Conservation (phyloP, 2,329 filamentous ascomycete species). For the Penicillium sp. region DNA sequence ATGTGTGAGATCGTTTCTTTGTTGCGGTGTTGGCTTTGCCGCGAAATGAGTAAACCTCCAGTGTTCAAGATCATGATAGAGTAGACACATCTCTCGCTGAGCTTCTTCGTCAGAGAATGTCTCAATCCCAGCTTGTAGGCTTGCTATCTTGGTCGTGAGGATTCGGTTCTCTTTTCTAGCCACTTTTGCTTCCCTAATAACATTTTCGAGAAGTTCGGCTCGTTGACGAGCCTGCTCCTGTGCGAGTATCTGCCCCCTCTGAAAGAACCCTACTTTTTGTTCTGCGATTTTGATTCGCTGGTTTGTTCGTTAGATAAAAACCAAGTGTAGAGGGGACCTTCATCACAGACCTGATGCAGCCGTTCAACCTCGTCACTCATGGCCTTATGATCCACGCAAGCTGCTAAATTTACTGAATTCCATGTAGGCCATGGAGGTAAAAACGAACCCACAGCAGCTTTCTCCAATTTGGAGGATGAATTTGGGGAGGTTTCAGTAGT, state of each 20-base stretch:
- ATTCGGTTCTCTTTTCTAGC: slow-evolving; percentile 1
- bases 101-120: slow-evolving; percentile 16
- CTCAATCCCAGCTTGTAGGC: slow-evolving; percentile 4
- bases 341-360: neutral
- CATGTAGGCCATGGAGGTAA: neutral
- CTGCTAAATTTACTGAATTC: neutral
- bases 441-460: neutral
- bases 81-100: slow-evolving; percentile 3
- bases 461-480: neutral
- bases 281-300: neutral
- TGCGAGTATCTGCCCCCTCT: neutral
- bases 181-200: neutral
- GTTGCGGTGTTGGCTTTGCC: neutral
- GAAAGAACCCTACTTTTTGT: neutral
- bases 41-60: slow-evolving; percentile 18
- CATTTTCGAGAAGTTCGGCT: slow-evolving; percentile 1
- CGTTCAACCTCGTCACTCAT: neutral
- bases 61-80: slow-evolving; percentile 11
- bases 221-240: slow-evolving; percentile 9
- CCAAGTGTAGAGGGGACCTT: too few relatives aligned
- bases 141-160: neutral
- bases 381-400: neutral
- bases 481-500: neutral
- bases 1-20: neutral
- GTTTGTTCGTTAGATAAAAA: neutral